Base-by-base conservation (phyloP, 352 stramenopile species). In the Phytophthora pini region DNA sequence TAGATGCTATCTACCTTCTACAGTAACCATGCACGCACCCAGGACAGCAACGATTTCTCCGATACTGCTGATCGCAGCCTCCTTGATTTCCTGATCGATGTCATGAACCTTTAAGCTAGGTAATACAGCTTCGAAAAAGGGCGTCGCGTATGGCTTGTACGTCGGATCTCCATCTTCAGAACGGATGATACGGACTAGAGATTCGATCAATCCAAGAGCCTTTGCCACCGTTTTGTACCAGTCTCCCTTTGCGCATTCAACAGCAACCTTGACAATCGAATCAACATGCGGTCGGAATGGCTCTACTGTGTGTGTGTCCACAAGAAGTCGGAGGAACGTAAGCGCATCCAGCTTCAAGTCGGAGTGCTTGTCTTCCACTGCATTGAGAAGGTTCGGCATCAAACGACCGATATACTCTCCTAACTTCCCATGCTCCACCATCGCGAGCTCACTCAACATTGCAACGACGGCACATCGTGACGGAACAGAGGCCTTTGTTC, bases 151-250 rank as follows among this genome's bases (percentile, higher is more conserved):
- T 24, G 73, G 62, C 60, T 84, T 82, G 51, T 76, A 74, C 24
- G 70, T 61, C 22, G 65, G 40, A 32, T 80, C 75, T 43, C 58
- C 46, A 22, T 71, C 53, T n/a, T 73, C 61, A 9, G 78, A 65
- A 12, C 85, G 82, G 39, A 98, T 82, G 13, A 98, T 85, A 26
- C 61, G 63, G 24, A 97, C 94, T 54, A 99, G 77, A 27, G 89
- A 93, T 46, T 95, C 85, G 47, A 99, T 92, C n/a, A 99, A 70
- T 32, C 90, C 82, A 52, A 99, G 74, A 3, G 95, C 88, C 72
- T 99, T 98, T 20, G 96, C 90, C 29, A 98, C 98, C 5, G 98
- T 97, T 84, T 99, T 99, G 84, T 99, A 99, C 97, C 98, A 99
- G 53, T 99, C 96, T 49, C 98, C 97, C 49, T 92, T 80, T 1